Evolutionary conservation across 176 grass and related monocot species (phyloP).

Genomic region (Cenchrus fungigraminus): DNA sequence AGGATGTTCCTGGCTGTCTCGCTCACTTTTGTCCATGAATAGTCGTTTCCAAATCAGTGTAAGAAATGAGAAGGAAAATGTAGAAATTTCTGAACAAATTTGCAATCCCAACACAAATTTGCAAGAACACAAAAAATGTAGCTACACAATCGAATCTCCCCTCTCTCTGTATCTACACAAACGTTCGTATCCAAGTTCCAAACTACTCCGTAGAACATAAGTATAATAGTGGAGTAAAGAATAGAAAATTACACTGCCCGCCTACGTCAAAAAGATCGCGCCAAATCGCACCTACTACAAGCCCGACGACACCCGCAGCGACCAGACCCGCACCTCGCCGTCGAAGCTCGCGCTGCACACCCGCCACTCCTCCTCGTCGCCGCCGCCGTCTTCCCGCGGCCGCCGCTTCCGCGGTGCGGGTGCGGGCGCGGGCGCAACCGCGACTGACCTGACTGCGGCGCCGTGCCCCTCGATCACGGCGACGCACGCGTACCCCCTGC

Average conservation of each 20-base stretch:
- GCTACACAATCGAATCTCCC: not conserved
- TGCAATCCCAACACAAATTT: not conserved
- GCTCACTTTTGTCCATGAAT: not conserved
- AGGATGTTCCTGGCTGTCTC: constrained; percentile 18
- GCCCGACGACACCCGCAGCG: constrained; percentile 53
- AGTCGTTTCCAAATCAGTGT: not conserved
- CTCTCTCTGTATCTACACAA: not conserved
- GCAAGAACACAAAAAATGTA: not conserved
- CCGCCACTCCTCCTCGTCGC: constrained; percentile 61
- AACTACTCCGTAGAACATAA: not conserved
- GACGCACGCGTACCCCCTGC: constrained; percentile 51
- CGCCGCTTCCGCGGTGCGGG: not conserved
- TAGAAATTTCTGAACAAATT: not conserved
- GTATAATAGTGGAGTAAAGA: not conserved
- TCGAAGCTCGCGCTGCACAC: constrained; percentile 83
- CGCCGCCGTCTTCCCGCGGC: not conserved
- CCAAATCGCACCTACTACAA: constrained; percentile 39
- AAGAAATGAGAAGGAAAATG: not conserved
- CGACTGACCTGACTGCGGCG: constrained; percentile 57
- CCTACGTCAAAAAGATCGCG: constrained; percentile 35
- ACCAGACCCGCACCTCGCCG: constrained; percentile 78
- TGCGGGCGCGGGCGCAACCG: constrained; percentile 32
- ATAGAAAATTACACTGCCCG: not conserved
- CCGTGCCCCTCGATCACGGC: constrained; percentile 69
- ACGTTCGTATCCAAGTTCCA: not conserved